Evolutionary conservation across 164 flowering plant genomes (phyloP).

Genomic region (Platanus orientalis): DNA sequence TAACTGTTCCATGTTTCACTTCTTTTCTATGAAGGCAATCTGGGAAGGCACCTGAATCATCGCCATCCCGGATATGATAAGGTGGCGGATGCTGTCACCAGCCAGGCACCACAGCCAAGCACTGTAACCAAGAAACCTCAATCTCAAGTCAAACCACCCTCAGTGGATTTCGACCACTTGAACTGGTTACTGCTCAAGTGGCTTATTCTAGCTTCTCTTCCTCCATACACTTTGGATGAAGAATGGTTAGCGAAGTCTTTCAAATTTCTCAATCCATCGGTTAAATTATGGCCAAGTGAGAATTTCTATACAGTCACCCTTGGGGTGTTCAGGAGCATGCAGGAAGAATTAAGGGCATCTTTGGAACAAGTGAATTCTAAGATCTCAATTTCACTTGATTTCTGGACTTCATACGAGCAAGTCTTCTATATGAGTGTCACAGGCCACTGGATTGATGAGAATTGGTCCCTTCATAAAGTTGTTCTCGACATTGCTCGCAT

Average conservation of each 20-base stretch:
- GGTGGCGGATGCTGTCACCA: constrained; percentile 33
- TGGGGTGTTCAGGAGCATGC: constrained; percentile 83
- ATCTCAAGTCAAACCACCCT: constrained; percentile 42
- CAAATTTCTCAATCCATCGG: constrained; percentile 65
- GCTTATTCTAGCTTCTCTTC: constrained; percentile 66
- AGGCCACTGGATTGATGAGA: constrained; percentile 90
- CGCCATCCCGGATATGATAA: constrained; percentile 95
- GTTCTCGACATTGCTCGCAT: constrained; percentile 81
- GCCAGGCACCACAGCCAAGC: constrained; percentile 32
- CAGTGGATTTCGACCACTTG: constrained; percentile 75
- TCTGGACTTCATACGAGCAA: constrained; percentile 87
- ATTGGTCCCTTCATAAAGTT: constrained; percentile 73
- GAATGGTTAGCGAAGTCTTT: constrained; percentile 67
- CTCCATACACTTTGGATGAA: constrained; percentile 73
- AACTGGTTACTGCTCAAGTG: constrained; percentile 93
- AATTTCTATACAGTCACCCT: constrained; percentile 49
- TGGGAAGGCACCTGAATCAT: constrained; percentile 91
- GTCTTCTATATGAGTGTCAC: constrained; percentile 78
- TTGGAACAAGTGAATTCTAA: constrained; percentile 67
- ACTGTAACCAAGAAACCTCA: constrained; percentile 51
- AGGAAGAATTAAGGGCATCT: constrained; percentile 50
- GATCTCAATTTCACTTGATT: constrained; percentile 69
- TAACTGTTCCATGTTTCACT: constrained; percentile 2
- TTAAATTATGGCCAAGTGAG: constrained; percentile 68
- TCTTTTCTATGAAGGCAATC: constrained; percentile 56